These are phyloP conservation scores for Cyberlindnera amylophila DNA, from an alignment of 805 yeast genomes.

Conservation along the genomic window DNA sequence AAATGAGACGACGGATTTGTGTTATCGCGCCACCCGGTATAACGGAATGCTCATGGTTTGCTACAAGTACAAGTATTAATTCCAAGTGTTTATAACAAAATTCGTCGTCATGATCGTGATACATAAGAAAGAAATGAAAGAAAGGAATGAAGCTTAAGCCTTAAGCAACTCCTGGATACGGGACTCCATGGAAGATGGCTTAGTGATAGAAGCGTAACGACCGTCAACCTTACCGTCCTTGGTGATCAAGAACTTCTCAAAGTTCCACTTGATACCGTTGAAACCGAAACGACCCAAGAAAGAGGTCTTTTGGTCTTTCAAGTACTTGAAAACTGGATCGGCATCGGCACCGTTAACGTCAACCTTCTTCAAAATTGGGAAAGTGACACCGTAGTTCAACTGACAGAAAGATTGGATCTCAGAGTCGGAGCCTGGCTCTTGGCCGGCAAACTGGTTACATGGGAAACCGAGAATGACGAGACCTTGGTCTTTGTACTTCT, in stretches of 20 bases:
- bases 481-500: constrained; percentile 63
- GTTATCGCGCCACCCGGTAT: no score
- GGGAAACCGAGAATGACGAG: constrained; percentile 80
- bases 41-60: no score
- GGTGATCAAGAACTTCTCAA: constrained; percentile 67
- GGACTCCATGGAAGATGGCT: constrained; percentile 58
- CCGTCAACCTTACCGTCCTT: constrained; percentile 57
- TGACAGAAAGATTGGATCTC: constrained; percentile 76
- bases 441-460: constrained; percentile 84
- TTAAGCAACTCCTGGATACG: constrained; percentile 56
- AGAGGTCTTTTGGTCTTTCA: constrained; percentile 63
- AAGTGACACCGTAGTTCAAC: constrained; percentile 82
- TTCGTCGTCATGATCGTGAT: not conserved
- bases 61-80: no score
- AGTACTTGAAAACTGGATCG: constrained; percentile 75
- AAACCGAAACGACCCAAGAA: constrained; percentile 48
- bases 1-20: no score
- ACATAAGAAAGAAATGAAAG: no score
- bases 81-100: not conserved
- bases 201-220: constrained; percentile 63
- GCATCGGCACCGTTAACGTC: constrained; percentile 85
- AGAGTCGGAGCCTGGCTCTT: constrained; percentile 65
- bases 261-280: constrained; percentile 73
- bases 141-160: constrained; percentile 13
- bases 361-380: constrained; percentile 83